phyloP scores from a whole-genome alignment of 78 protist genomes.

The Dictyostelium citrinum region DNA sequence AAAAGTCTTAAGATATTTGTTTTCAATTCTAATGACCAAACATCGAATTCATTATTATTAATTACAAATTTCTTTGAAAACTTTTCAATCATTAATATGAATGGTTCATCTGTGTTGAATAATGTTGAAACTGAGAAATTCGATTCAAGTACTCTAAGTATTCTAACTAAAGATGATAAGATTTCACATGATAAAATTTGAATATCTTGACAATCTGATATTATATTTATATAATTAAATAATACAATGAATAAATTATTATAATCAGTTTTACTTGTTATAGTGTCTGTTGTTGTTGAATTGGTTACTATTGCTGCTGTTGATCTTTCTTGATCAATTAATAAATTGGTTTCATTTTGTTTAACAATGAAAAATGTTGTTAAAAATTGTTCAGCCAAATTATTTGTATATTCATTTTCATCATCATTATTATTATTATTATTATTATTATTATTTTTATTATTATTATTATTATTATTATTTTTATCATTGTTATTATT shows the following conservation, averaged over 20 bases:
- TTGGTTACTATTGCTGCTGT: neutral
- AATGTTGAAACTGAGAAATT: neutral
- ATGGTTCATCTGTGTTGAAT: neutral
- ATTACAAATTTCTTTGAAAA: neutral
- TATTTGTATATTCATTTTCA: neutral
- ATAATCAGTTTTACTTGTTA: neutral
- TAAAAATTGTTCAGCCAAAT: neutral
- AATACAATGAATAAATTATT: neutral
- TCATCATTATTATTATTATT: neutral
- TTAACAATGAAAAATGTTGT: neutral
- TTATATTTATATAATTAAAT: neutral
- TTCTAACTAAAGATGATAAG: neutral
- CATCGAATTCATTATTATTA: neutral
- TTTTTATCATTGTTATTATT: neutral
- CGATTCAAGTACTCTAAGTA: neutral
- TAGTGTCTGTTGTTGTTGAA: neutral
- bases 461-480: neutral
- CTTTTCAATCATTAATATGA: neutral
- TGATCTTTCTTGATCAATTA: neutral
- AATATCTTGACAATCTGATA: constrained; percentile 5
- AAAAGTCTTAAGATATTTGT: neutral
- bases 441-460: neutral
- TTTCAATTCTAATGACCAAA: constrained; percentile 1
- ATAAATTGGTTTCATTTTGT: neutral
- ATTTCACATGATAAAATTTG: constrained; percentile 11